Percentiles rank a stretch among this genome's conserved stretches.
These are phyloP conservation scores for Arachnopeziza araneosa DNA, from an alignment of 2,329 filamentous ascomycete species.

Conservation along the genomic window DNA sequence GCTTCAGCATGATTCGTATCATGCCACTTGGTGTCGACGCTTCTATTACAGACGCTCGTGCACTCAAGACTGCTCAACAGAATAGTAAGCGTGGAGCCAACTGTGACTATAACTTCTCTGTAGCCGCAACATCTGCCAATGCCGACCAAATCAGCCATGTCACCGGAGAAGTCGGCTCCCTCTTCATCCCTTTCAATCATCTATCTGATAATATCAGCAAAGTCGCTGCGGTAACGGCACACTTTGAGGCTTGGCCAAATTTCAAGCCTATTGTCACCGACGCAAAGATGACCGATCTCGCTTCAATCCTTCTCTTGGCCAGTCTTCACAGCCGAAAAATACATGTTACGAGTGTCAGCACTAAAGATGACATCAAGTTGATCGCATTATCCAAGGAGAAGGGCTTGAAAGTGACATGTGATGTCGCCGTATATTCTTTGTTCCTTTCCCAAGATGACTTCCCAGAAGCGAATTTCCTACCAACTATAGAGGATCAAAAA, in stretches of 20 bases:
- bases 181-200: conserved; percentile 77
- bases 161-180: conserved; percentile 67
- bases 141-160: conserved; percentile 69
- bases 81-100: conserved; percentile 62
- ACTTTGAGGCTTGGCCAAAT: conserved; percentile 72
- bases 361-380: conserved; percentile 71
- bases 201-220: conserved; percentile 79
- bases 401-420: conserved; percentile 76
- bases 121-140: conserved; percentile 68
- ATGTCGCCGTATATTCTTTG: conserved; percentile 74
- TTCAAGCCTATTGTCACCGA: conserved; percentile 79
- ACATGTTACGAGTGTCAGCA: conserved; percentile 76
- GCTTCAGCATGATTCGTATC: conserved; percentile 75
- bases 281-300: conserved; percentile 73
- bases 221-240: conserved; percentile 70
- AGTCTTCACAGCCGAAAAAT: conserved; percentile 74
- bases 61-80: conserved; percentile 65
- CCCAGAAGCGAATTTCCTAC: conserved; percentile 61
- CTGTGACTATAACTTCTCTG: conserved; percentile 77
- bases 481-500: conserved; percentile 61
- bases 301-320: conserved; percentile 72
- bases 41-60: conserved; percentile 65
- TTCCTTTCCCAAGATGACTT: conserved; percentile 69
- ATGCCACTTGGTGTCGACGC: conserved; percentile 71
- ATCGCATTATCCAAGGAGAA: conserved; percentile 76